These are phyloP conservation scores for Ceratocystis papillata DNA, from an alignment of 2,329 filamentous ascomycete genomes.

Conservation along the genomic window DNA sequence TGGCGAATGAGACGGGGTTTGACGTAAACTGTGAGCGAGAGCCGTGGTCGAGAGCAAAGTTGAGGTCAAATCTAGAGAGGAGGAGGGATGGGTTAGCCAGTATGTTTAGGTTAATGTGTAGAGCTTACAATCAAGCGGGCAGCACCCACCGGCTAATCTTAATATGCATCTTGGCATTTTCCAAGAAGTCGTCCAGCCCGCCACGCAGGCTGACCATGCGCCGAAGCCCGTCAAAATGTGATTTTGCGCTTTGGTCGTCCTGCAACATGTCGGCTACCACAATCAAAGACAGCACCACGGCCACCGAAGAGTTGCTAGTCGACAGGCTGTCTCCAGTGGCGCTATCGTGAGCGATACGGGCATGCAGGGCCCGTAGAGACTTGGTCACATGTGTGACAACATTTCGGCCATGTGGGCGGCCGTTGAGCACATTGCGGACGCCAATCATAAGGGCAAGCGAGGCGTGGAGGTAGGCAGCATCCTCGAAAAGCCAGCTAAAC, in stretches of 20 bases:
- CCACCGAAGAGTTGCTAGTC: constrained; percentile 19
- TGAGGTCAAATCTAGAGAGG: constrained; percentile 19
- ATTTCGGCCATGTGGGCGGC: constrained; percentile 18
- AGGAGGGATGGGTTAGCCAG: background rate
- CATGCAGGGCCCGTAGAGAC: constrained; percentile 22
- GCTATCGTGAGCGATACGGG: constrained; percentile 13
- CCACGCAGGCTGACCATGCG: constrained; percentile 23
- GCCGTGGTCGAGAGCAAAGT: constrained; percentile 20
- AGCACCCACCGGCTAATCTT: constrained; percentile 20
- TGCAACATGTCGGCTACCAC: constrained; percentile 24
- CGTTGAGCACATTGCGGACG: constrained; percentile 23
- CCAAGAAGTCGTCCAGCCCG: constrained; percentile 21
- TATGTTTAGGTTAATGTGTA: background rate
- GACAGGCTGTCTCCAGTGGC: constrained; percentile 12
- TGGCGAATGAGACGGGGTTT: constrained; percentile 18
- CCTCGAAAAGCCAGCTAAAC: constrained; percentile 22
- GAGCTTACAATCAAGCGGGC: background rate
- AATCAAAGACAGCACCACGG: constrained; percentile 22
- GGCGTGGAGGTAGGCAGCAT: constrained; percentile 21
- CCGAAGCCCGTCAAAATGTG: constrained; percentile 22
- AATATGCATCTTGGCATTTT: constrained; percentile 24
- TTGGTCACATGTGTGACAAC: constrained; percentile 20
- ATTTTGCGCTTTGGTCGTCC: constrained; percentile 21
- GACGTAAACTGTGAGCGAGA: constrained; percentile 17
- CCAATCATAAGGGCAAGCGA: constrained; percentile 23